Conservation (phyloP, 2,329 filamentous ascomycete genomes). For the Xylaria sp. region DNA sequence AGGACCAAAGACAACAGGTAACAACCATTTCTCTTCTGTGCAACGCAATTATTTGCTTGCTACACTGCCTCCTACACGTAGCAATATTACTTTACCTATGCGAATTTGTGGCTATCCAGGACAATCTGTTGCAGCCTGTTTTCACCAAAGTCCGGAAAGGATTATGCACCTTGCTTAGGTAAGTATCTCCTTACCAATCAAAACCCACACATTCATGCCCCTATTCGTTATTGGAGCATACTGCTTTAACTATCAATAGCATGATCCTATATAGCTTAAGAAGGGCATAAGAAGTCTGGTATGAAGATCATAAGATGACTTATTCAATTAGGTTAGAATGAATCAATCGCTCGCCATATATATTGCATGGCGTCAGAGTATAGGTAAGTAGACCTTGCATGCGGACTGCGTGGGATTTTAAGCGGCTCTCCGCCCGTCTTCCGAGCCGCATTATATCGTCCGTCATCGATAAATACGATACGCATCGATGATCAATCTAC, state of each 20-base stretch:
- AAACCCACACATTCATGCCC: neutral
- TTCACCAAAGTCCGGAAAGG: slow-evolving; percentile 5
- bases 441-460: neutral
- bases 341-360: neutral
- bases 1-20: neutral
- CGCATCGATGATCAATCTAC: neutral
- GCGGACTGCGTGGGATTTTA: neutral
- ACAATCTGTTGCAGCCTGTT: neutral
- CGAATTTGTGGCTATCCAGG: slow-evolving; percentile 1
- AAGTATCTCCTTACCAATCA: neutral
- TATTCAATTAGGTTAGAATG: neutral
- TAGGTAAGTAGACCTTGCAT: neutral
- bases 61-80: no score
- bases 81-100: neutral
- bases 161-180: neutral
- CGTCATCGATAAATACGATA: neutral
- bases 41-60: neutral
- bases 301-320: neutral
- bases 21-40: slow-evolving; percentile 22
- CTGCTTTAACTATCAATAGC: neutral
- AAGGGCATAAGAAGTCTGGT: neutral
- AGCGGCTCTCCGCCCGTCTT: neutral
- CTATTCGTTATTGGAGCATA: neutral
- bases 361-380: slow-evolving; percentile 4
- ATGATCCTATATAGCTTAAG: neutral